A percentile compares a stretch with the other conserved stretches of the same genome.
phyloP scores from a whole-genome alignment of 257 asterid species.

The Solanum chiquidenum region DNA sequence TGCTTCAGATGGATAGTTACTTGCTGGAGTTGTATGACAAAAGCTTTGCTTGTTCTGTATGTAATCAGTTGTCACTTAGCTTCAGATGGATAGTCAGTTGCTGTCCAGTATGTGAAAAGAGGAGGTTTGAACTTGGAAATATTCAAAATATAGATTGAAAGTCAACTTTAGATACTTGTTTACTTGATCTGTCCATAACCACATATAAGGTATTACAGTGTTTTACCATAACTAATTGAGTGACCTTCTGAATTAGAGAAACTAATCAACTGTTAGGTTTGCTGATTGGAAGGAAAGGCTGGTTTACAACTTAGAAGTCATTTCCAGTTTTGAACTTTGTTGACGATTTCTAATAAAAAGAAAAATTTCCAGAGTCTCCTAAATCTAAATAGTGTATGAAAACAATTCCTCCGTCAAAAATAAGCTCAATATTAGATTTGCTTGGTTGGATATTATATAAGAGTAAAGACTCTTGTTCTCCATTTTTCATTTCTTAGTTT shows the following conservation, averaged over 20 bases:
- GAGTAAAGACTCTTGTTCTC: too few relatives aligned
- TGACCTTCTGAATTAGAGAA: not conserved
- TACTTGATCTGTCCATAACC: not conserved
- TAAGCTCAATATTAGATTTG: not conserved
- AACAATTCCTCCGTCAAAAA: not conserved
- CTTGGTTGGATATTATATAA: not conserved
- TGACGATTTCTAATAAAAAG: not conserved
- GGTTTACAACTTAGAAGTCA: not conserved
- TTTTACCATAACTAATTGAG: not conserved
- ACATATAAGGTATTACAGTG: not conserved
- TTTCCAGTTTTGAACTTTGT: not conserved
- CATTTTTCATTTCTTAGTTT: too few relatives aligned
- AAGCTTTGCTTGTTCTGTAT: not conserved
- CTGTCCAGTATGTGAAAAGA: not conserved
- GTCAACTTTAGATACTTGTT: not conserved
- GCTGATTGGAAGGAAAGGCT: not conserved
- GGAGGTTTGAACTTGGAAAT: not conserved
- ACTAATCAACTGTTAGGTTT: not conserved
- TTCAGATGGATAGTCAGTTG: not conserved
- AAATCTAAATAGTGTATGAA: not conserved
- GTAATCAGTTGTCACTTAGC: not conserved
- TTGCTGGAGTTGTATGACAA: not conserved
- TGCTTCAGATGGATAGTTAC: not conserved
- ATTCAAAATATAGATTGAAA: not conserved
- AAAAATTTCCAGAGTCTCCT: not conserved